A percentile compares a stretch with the other conserved stretches of the same genome.
Evolutionary conservation across 306 rosid species (phyloP).

Genomic region (Cucurbita maxima): DNA sequence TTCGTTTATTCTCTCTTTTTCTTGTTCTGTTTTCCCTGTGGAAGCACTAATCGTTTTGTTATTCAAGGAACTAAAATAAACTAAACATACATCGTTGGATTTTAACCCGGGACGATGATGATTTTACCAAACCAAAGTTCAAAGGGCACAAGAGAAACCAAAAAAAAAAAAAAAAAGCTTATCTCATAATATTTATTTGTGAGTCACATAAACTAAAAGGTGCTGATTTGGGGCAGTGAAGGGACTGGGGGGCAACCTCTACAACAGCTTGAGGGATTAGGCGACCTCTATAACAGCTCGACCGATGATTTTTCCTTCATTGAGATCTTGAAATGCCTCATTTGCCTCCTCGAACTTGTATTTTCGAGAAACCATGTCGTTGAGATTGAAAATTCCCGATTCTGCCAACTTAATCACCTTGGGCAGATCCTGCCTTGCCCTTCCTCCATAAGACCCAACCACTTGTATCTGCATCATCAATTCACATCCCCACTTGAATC

Average conservation of each 20-base stretch:
- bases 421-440: slow-evolving; percentile 98
- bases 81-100: no score
- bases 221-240: not conserved
- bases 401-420: slow-evolving; percentile 78
- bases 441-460: slow-evolving; percentile 85
- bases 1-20: no score
- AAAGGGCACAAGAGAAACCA: no score
- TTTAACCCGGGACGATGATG: no score
- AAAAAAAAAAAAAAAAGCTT: not conserved
- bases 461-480: slow-evolving; percentile 47
- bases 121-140: no score
- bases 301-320: slow-evolving; percentile 53
- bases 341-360: slow-evolving; percentile 66
- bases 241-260: slow-evolving; percentile 24
- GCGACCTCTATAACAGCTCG: slow-evolving; percentile 68
- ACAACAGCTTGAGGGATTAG: slow-evolving; percentile 53
- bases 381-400: slow-evolving; percentile 61
- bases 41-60: no score
- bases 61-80: no score
- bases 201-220: not conserved
- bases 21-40: no score
- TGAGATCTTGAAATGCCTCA: slow-evolving; percentile 73
- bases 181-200: not conserved
- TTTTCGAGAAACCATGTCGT: slow-evolving; percentile 58
- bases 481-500: not conserved